Evolutionary conservation across 805 yeast genomes (phyloP).

Genomic region (Metschnikowia continentalis): DNA sequence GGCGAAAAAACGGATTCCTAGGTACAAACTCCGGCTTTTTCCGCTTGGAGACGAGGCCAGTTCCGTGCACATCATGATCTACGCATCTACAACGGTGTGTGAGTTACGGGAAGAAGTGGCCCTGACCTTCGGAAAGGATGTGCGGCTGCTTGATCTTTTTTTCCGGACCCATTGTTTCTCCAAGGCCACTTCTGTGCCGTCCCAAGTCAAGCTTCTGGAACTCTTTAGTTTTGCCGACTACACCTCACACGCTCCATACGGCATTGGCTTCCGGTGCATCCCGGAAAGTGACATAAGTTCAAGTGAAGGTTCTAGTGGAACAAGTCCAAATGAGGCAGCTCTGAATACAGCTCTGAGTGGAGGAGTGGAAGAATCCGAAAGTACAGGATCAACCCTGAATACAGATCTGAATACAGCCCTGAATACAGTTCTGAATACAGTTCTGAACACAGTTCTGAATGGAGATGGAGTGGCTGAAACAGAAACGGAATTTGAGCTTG

Average conservation of each 20-base stretch:
- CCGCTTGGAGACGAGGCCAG: not conserved
- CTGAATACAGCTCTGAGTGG: too few relatives aligned
- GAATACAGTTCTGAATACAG: too few relatives aligned
- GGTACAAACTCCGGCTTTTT: not conserved
- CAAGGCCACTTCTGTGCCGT: not conserved
- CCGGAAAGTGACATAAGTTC: too few relatives aligned
- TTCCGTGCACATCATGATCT: not conserved
- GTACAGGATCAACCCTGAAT: too few relatives aligned
- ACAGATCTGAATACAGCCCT: too few relatives aligned
- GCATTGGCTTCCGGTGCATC: not conserved
- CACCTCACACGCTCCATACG: not conserved
- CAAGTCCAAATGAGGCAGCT: too few relatives aligned
- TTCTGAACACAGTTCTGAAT: too few relatives aligned
- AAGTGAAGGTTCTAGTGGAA: too few relatives aligned
- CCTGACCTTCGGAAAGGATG: not conserved
- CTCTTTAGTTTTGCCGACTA: slow-evolving; percentile 3
- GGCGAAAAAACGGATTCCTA: not conserved
- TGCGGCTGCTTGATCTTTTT: slow-evolving; percentile 1
- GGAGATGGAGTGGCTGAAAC: not conserved
- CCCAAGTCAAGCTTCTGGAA: slow-evolving; percentile 2
- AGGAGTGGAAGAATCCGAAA: too few relatives aligned
- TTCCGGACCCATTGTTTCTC: slow-evolving; percentile 7
- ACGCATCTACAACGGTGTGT: not conserved
- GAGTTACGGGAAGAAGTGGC: slow-evolving; percentile 6
- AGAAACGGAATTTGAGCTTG: slow-evolving; percentile 6